Conservation (phyloP, 768 basidiomycete species). For the Pholiota microspora region DNA sequence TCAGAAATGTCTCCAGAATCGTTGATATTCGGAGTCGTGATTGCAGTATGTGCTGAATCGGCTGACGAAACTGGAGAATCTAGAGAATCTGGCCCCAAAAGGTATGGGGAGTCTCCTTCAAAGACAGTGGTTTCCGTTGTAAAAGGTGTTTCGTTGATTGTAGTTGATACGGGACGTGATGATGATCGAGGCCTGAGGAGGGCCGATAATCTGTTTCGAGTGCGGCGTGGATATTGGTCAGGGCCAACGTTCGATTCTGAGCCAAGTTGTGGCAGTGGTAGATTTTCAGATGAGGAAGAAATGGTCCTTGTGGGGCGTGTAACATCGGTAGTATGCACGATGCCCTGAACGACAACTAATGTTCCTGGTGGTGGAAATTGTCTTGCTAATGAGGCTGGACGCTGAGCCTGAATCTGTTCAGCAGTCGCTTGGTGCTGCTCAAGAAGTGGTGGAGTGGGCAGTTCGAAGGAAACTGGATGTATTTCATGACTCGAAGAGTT, state of each 20-base stretch:
- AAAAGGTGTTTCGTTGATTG: conserved; percentile 7
- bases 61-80: conserved; percentile 6
- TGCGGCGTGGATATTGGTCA: conserved; percentile 18
- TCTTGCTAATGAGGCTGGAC: conserved; percentile 27
- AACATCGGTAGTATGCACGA: conserved; percentile 75
- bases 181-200: conserved; percentile 20
- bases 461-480: not conserved
- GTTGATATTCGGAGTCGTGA: conserved; percentile 1
- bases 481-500: not conserved
- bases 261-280: conserved; percentile 15
- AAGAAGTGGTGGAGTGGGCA: conserved; percentile 1
- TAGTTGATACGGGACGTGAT: conserved; percentile 12
- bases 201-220: conserved; percentile 29
- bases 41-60: conserved; percentile 1
- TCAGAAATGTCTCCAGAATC: conserved; percentile 8
- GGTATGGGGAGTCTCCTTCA: conserved; percentile 14
- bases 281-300: not conserved
- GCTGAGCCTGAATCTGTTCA: conserved; percentile 9
- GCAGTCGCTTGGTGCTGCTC: conserved; percentile 9
- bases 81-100: conserved; percentile 7
- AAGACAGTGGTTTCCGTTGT: conserved; percentile 2
- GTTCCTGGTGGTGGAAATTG: conserved; percentile 75
- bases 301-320: conserved; percentile 29
- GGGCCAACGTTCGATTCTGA: conserved; percentile 19
- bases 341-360: conserved; percentile 80